Conservation (phyloP, 2,329 filamentous ascomycete species). For the Cephalotrichum gorgonifer region DNA sequence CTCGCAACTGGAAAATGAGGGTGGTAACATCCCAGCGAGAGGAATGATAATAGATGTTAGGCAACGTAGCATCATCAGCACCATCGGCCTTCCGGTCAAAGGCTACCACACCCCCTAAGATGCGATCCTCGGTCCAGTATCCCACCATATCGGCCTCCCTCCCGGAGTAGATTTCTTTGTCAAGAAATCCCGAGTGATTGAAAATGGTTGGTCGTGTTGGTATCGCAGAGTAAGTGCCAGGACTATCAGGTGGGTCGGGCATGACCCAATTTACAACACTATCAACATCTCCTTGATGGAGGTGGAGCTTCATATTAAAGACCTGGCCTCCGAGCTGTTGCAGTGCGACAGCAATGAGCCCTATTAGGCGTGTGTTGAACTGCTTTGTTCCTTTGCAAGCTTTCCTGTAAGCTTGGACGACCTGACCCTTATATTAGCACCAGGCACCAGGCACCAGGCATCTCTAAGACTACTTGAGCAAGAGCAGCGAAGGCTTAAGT, state of each 20-base stretch:
- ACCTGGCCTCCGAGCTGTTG: constrained; percentile 18
- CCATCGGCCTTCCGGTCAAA: constrained; percentile 13
- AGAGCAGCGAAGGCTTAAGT: too few relatives aligned
- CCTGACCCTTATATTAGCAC: constrained; percentile 11
- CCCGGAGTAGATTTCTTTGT: constrained; percentile 16
- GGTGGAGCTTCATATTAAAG: constrained; percentile 10
- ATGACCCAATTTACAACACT: constrained; percentile 11
- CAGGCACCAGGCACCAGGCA: too few relatives aligned
- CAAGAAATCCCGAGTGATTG: constrained; percentile 13
- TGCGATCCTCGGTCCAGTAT: constrained; percentile 18
- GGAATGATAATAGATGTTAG: constrained; percentile 14
- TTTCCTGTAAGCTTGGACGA: constrained; percentile 13
- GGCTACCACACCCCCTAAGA: constrained; percentile 17
- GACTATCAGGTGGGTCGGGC: constrained; percentile 9
- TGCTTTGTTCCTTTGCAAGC: constrained; percentile 12
- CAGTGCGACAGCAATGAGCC: constrained; percentile 16
- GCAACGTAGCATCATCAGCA: background rate
- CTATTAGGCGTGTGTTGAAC: constrained; percentile 19
- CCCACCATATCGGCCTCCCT: constrained; percentile 10
- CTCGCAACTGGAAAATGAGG: constrained; percentile 13
- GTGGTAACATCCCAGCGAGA: constrained; percentile 10
- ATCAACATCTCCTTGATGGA: constrained; percentile 13
- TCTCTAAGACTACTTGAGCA: too few relatives aligned
- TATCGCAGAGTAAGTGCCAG: background rate
- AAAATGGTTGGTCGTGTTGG: constrained; percentile 15